These are phyloP conservation scores for Backusella sp. DNA, from an alignment of 192 early-diverging fungal genomes.

Conservation along the genomic window DNA sequence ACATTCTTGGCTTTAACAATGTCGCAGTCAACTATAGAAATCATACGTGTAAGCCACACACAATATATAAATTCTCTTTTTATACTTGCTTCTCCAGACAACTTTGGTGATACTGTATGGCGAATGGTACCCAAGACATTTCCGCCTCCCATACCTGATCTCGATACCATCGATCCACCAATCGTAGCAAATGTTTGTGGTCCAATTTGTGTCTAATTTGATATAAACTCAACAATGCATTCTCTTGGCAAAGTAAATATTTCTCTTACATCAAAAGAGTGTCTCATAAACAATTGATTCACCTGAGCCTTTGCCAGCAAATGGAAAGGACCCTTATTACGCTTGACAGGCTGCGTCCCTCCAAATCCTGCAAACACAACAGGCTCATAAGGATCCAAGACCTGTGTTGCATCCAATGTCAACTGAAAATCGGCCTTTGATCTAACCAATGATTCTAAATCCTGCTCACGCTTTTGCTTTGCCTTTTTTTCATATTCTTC, in stretches of 20 bases:
- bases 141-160: slow-evolving; percentile 71
- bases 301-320: slow-evolving; percentile 39
- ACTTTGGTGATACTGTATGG: slow-evolving; percentile 69
- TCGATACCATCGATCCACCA: slow-evolving; percentile 60
- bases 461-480: slow-evolving; percentile 55
- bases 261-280: slow-evolving; percentile 58
- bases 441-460: slow-evolving; percentile 64
- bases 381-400: slow-evolving; percentile 50
- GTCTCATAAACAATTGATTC: slow-evolving; percentile 53
- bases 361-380: slow-evolving; percentile 38
- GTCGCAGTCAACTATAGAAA: slow-evolving; percentile 19
- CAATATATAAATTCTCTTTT: neutral
- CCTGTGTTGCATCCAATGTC: slow-evolving; percentile 47
- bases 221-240: neutral
- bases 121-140: slow-evolving; percentile 77
- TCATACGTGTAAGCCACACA: neutral
- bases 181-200: slow-evolving; percentile 49
- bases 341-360: slow-evolving; percentile 21
- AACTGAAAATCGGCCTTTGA: slow-evolving; percentile 58
- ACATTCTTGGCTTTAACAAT: slow-evolving; percentile 28
- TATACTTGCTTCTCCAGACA: slow-evolving; percentile 67
- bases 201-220: slow-evolving; percentile 49
- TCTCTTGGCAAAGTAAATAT: no score
- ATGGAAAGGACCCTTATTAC: slow-evolving; percentile 19
- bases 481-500: slow-evolving; percentile 66